phyloP scores from a whole-genome alignment of 495 filamentous ascomycete species.

The Penicillium chermesinum region DNA sequence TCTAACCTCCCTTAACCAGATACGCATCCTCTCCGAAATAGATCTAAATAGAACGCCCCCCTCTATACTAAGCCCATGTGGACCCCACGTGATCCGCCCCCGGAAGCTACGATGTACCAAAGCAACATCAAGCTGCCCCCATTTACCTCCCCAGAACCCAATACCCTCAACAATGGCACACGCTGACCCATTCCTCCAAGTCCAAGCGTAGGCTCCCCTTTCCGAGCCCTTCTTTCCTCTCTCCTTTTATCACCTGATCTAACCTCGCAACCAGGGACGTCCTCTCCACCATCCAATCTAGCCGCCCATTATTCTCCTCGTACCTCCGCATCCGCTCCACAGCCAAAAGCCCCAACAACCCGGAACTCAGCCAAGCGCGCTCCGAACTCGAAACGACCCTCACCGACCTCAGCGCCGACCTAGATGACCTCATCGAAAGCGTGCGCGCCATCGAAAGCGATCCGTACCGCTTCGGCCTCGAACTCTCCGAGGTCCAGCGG shows the following conservation, averaged over 20 bases:
- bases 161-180: conserved; percentile 48
- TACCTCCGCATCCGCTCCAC: conserved; percentile 94
- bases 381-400: conserved; percentile 75
- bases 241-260: conserved; percentile 2
- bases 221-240: background rate
- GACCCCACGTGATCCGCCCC: background rate
- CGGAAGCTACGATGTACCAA: background rate
- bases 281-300: conserved; percentile 68
- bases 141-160: conserved; percentile 1
- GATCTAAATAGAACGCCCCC: too few relatives aligned
- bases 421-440: conserved; percentile 82
- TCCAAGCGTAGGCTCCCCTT: conserved; percentile 62
- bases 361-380: conserved; percentile 80
- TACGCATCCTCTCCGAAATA: too few relatives aligned
- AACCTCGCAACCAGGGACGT: conserved; percentile 61
- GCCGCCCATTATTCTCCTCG: conserved; percentile 82
- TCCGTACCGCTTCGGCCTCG: conserved; percentile 83
- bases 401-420: conserved; percentile 72
- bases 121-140: background rate
- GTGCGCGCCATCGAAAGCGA: conserved; percentile 85
- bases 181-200: conserved; percentile 88
- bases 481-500: conserved; percentile 73
- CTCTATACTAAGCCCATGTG: background rate
- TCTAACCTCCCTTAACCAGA: too few relatives aligned
- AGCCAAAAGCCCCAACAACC: conserved; percentile 61